These are phyloP conservation scores for Saccharomyces hybrid DNA, from an alignment of 1,139 yeast genomes.

Conservation along the genomic window DNA sequence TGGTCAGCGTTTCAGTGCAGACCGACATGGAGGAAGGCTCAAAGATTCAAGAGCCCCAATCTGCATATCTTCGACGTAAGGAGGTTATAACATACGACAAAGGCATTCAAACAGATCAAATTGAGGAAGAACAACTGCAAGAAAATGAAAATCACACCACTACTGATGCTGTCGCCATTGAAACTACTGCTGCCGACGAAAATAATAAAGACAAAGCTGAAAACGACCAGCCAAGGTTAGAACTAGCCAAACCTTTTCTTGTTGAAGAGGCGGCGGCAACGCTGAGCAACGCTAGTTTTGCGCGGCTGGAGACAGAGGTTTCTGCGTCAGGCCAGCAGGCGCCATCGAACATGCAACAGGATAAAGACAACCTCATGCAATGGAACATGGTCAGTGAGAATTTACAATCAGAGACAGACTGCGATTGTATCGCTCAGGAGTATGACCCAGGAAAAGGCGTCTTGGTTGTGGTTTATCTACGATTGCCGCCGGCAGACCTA, in stretches of 20 bases:
- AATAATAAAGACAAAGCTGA: neutral
- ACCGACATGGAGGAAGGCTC: constrained; percentile 11
- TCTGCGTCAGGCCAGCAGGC: neutral
- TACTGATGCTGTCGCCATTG: neutral
- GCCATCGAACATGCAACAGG: neutral
- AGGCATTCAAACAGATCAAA: constrained; percentile 16
- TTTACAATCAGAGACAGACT: neutral
- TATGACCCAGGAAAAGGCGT: neutral
- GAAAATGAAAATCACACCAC: constrained; percentile 1
- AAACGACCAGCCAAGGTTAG: neutral
- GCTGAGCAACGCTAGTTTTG: neutral
- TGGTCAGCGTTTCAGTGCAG: constrained; percentile 15
- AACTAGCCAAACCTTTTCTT: neutral
- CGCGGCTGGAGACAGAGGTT: neutral
- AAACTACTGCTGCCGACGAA: constrained; percentile 6
- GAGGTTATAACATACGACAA: constrained; percentile 18
- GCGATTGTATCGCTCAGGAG: neutral
- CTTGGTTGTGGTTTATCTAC: neutral
- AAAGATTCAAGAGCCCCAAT: neutral
- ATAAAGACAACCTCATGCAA: neutral
- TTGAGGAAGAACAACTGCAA: constrained; percentile 2
- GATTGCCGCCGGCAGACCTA: neutral
- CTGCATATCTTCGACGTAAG: neutral
- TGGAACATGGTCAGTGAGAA: neutral
- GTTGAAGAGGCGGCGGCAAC: neutral